Evolutionary conservation across 2,329 filamentous ascomycete genomes (phyloP).

Genomic region (Gaeumannomyces tritici): DNA sequence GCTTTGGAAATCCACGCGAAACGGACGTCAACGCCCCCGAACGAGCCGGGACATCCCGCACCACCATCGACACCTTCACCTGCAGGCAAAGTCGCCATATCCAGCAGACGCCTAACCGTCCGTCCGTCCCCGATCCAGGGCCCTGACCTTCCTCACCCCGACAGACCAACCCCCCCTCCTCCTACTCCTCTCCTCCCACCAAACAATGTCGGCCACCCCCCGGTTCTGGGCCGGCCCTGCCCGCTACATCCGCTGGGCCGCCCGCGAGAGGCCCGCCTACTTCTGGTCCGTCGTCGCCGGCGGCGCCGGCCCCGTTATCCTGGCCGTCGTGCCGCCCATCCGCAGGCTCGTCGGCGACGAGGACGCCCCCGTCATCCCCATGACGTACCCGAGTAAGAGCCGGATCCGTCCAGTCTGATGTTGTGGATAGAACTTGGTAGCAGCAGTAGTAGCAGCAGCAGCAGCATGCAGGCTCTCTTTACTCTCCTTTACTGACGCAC

Average conservation of each 20-base stretch:
- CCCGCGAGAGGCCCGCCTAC: conserved; percentile 79
- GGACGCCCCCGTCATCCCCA: conserved; percentile 61
- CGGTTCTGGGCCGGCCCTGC: conserved; percentile 78
- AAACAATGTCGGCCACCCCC: conserved; percentile 52
- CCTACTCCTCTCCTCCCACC: background rate
- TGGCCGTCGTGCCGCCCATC: conserved; percentile 66
- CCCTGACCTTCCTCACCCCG: background rate
- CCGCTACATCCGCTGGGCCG: conserved; percentile 80
- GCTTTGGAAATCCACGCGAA: too few species aligned
- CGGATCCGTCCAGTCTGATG: too few species aligned
- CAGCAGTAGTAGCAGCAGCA: background rate
- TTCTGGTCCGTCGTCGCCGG: conserved; percentile 81
- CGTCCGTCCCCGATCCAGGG: background rate
- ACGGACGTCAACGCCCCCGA: background rate
- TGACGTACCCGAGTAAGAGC: conserved; percentile 84
- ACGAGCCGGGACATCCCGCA: background rate
- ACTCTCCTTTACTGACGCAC: background rate
- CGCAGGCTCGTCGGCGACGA: conserved; percentile 65
- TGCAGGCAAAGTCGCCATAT: background rate
- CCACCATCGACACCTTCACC: background rate
- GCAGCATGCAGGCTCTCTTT: background rate
- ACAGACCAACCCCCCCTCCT: background rate
- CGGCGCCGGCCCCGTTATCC: conserved; percentile 57
- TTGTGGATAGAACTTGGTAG: background rate
- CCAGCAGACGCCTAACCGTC: too few species aligned